Conservation (phyloP, 805 yeast species). For the Cyberlindnera japonica region DNA sequence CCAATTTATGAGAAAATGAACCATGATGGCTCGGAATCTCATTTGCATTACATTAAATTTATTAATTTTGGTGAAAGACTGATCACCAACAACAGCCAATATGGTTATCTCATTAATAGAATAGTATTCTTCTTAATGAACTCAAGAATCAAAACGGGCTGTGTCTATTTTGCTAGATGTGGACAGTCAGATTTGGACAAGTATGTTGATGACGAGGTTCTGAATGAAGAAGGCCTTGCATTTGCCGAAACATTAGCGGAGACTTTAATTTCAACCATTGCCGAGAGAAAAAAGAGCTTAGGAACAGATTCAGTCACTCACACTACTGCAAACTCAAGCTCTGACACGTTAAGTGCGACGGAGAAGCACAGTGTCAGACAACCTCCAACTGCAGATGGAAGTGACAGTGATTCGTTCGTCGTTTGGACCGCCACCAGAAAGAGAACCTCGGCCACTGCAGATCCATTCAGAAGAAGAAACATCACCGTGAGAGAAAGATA, state of each 20-base stretch:
- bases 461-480: constrained; percentile 58
- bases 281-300: constrained; percentile 28
- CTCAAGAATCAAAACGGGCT: constrained; percentile 79
- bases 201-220: constrained; percentile 74
- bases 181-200: constrained; percentile 45
- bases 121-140: constrained; percentile 92
- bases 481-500: constrained; percentile 70
- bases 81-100: constrained; percentile 72
- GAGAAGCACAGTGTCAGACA: constrained; percentile 31
- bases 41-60: constrained; percentile 74
- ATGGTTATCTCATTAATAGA: constrained; percentile 86
- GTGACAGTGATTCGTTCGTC: constrained; percentile 57
- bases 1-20: constrained; percentile 72
- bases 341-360: constrained; percentile 13
- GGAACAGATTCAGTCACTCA: constrained; percentile 3
- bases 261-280: constrained; percentile 41
- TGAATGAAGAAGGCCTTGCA: constrained; percentile 66
- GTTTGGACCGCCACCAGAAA: constrained; percentile 96
- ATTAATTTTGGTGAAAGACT: constrained; percentile 87
- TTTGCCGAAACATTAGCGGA: constrained; percentile 65
- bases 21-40: constrained; percentile 37
- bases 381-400: constrained; percentile 49
- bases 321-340: constrained; percentile 17
- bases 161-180: constrained; percentile 90
- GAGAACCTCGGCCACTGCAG: constrained; percentile 78